phyloP scores from a whole-genome alignment of 768 basidiomycete genomes.

The Sporobolomyces phaffii region DNA sequence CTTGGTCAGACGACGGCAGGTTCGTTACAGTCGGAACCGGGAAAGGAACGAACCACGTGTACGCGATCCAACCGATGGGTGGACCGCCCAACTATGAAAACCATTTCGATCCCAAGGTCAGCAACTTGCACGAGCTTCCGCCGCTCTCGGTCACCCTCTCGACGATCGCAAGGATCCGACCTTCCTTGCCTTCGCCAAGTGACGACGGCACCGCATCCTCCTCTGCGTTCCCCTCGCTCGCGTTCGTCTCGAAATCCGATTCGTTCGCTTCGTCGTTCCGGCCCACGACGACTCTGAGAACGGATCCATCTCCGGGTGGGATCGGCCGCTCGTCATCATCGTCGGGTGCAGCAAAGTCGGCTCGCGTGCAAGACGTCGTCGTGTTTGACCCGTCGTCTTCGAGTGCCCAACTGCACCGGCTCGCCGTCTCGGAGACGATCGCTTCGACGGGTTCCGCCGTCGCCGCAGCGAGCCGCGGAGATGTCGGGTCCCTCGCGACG shows the following conservation, averaged over 20 bases:
- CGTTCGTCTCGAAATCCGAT: constrained; percentile 22
- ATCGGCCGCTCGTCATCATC: no score
- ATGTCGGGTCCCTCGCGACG: constrained; percentile 29
- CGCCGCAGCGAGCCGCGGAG: constrained; percentile 10
- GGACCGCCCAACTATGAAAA: constrained; percentile 17
- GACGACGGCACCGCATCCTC: not conserved
- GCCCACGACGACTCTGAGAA: not conserved
- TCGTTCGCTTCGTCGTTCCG: constrained; percentile 5
- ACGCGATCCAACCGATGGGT: constrained; percentile 29
- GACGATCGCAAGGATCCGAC: constrained; percentile 24
- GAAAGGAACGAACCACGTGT: constrained; percentile 38
- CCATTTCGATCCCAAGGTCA: constrained; percentile 21
- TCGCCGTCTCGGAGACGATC: not conserved
- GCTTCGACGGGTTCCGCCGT: not conserved
- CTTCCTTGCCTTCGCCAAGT: not conserved
- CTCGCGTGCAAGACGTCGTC: constrained; percentile 22
- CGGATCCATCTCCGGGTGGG: not conserved
- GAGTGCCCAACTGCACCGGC: constrained; percentile 18
- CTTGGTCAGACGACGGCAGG: constrained; percentile 31
- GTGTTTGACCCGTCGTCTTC: constrained; percentile 2
- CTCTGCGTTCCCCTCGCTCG: not conserved
- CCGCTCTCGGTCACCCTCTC: constrained; percentile 31
- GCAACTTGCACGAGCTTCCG: constrained; percentile 17
- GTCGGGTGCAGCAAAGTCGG: not conserved
- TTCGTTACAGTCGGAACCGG: constrained; percentile 36